phyloP scores from a whole-genome alignment of 2,329 filamentous ascomycete species.

The Hymenoscyphus scutula region DNA sequence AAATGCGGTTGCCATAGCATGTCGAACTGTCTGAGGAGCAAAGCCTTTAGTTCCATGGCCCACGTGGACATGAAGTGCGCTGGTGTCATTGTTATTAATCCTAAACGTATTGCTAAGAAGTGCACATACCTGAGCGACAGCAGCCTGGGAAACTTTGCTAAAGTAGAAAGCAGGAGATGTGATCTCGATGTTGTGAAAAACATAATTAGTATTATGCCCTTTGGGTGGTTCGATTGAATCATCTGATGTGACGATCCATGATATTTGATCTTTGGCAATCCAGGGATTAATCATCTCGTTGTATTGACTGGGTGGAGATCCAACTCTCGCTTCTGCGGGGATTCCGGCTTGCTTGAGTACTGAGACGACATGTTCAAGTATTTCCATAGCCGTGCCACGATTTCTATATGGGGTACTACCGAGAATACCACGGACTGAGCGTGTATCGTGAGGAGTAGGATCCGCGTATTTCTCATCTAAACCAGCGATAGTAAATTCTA shows the following conservation, averaged over 20 bases:
- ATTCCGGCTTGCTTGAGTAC: not conserved
- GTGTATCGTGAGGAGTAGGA: not conserved
- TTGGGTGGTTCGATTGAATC: not conserved
- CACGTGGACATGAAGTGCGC: constrained; percentile 4
- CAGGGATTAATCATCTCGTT: not conserved
- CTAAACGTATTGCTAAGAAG: not conserved
- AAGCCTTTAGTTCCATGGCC: not conserved
- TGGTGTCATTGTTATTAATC: not conserved
- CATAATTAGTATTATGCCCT: not conserved
- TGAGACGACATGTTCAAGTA: not conserved
- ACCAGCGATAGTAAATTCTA: not conserved
- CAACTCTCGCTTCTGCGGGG: not conserved
- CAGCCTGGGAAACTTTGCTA: not conserved
- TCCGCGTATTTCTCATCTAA: not conserved
- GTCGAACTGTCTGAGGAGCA: not conserved
- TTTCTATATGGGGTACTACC: not conserved
- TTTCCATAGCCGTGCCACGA: not conserved
- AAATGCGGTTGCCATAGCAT: not conserved
- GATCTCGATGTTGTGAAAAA: not conserved
- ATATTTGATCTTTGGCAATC: not conserved
- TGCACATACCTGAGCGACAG: not conserved
- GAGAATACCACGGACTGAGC: not conserved
- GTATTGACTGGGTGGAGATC: too few relatives aligned
- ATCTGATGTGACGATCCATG: not conserved
- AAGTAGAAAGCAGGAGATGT: constrained; percentile 4